Evolutionary conservation across 257 asterid genomes (phyloP).

Genomic region (Solanum habrochaites): DNA sequence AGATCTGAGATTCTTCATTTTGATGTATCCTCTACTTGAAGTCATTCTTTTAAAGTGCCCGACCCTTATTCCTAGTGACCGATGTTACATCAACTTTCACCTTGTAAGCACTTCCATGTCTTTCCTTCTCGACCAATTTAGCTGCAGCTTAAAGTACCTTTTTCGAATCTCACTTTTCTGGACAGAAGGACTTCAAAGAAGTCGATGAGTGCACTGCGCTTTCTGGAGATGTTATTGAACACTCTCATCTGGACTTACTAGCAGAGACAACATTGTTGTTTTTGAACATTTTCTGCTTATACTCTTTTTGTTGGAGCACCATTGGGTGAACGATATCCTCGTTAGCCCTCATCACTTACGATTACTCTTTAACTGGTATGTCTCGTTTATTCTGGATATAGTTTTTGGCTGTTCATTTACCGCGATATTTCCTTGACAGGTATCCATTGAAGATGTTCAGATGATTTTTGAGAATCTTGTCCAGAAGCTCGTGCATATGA

Average conservation of each 20-base stretch:
- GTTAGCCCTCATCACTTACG: neutral
- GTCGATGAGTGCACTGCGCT: constrained; percentile 28
- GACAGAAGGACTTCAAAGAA: constrained; percentile 19
- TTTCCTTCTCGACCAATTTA: neutral
- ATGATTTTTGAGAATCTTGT: constrained; percentile 42
- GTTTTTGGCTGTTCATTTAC: neutral
- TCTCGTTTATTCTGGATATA: neutral
- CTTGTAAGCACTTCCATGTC: neutral
- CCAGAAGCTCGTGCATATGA: constrained; percentile 41
- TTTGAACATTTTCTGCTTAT: neutral
- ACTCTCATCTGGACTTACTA: neutral
- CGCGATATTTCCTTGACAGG: constrained; percentile 19
- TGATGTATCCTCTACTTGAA: constrained; percentile 45
- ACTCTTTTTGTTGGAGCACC: neutral
- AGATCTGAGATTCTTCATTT: constrained; percentile 14
- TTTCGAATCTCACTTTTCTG: constrained; percentile 36
- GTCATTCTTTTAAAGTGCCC: neutral
- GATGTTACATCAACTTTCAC: constrained; percentile 3
- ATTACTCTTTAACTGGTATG: neutral
- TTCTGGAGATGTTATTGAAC: constrained; percentile 1
- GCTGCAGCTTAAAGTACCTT: constrained; percentile 13
- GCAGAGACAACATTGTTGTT: neutral
- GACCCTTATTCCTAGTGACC: constrained; percentile 47
- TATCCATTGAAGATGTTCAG: constrained; percentile 19
- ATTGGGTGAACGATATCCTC: neutral